These are phyloP conservation scores for Kickxella alabastrina DNA, from an alignment of 192 early-diverging fungal species.

Conservation along the genomic window DNA sequence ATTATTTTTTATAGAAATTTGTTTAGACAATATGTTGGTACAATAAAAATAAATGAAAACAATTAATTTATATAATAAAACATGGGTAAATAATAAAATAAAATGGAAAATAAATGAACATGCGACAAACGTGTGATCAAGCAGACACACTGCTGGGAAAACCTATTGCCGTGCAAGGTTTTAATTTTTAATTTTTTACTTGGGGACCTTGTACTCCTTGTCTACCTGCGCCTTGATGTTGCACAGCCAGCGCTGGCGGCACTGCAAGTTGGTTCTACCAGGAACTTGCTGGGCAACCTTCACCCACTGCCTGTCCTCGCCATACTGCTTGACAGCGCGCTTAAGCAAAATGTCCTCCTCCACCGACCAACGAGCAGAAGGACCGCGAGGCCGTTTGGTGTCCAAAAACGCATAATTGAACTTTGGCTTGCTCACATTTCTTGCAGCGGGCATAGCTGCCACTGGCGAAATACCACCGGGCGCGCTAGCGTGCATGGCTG, in stretches of 20 bases:
- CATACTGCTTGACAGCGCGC: conserved; percentile 37
- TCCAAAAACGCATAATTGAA: conserved; percentile 49
- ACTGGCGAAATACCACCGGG: conserved; percentile 6
- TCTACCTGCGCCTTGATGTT: conserved; percentile 50
- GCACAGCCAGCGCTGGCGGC: conserved; percentile 52
- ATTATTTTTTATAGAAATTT: no score
- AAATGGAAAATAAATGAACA: neutral
- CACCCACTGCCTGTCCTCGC: conserved; percentile 51
- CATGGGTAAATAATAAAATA: conserved; percentile 1
- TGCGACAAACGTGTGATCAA: neutral
- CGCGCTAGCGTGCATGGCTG: no score
- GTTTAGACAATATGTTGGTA: no score
- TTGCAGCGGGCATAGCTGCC: neutral
- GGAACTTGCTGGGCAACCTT: conserved; percentile 49
- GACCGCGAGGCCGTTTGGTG: conserved; percentile 46
- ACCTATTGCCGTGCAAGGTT: no score
- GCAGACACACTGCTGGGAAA: neutral
- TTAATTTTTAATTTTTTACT: no score
- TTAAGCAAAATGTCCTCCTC: conserved; percentile 43
- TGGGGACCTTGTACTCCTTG: no score
- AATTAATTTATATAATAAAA: neutral
- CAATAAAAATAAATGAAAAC: no score
- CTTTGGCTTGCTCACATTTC: conserved; percentile 46
- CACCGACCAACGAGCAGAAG: conserved; percentile 40
- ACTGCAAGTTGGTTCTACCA: conserved; percentile 47